Evolutionary conservation across 2,329 filamentous ascomycete genomes (phyloP).

Genomic region (Sporothrix pallida): DNA sequence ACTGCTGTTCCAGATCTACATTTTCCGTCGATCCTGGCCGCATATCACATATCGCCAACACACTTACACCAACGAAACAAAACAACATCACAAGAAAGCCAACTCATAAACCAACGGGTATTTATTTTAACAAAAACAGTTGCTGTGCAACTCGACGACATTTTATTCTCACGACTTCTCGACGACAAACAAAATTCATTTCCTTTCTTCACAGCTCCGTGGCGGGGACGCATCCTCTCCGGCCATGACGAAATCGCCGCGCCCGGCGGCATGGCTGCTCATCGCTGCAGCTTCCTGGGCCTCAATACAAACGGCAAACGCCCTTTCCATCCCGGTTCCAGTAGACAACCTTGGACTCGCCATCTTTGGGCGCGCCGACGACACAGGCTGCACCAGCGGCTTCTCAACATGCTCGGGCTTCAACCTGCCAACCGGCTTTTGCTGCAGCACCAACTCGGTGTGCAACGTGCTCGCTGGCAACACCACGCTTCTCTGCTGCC

Average conservation of each 20-base stretch:
- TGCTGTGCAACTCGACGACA: constrained; percentile 8
- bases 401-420: constrained; percentile 59
- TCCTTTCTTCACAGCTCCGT: background rate
- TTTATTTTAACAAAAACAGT: background rate
- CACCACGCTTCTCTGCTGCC: constrained; percentile 75
- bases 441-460: constrained; percentile 60
- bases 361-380: constrained; percentile 25
- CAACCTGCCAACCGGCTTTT: constrained; percentile 68
- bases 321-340: constrained; percentile 45
- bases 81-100: background rate
- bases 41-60: constrained; percentile 20
- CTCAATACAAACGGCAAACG: constrained; percentile 41
- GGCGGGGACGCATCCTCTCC: constrained; percentile 10
- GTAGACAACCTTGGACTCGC: background rate
- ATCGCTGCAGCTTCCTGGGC: constrained; percentile 44
- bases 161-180: background rate
- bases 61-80: constrained; percentile 11
- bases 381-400: constrained; percentile 41
- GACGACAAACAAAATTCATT: background rate
- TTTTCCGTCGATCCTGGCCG: constrained; percentile 23
- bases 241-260: constrained; percentile 32
- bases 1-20: constrained; percentile 25
- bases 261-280: constrained; percentile 47
- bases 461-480: constrained; percentile 68
- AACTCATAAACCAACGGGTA: background rate